Evolutionary conservation across 208 protist species (phyloP).

Genomic region (Herpetomonas samuelpessoai): DNA sequence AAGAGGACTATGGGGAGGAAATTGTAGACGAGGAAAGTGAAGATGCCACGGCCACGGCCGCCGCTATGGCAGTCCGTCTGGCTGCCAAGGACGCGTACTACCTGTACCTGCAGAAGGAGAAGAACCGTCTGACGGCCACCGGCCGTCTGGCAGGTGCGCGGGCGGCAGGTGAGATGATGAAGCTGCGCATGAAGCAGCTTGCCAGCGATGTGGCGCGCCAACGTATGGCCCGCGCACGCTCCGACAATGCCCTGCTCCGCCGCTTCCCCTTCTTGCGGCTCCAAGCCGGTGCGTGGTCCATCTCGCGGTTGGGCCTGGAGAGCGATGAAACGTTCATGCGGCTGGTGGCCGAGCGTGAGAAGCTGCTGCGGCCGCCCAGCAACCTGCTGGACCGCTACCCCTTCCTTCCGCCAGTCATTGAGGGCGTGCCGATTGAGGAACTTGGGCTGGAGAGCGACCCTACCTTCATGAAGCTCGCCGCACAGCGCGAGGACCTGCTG

Average conservation of each 20-base stretch:
- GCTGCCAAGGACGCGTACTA: conserved; percentile 43
- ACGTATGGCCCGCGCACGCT: conserved; percentile 18
- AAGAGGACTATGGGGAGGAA: background rate
- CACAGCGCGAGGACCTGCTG: conserved; percentile 50
- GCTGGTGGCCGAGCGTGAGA: conserved; percentile 27
- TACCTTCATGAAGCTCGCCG: conserved; percentile 51
- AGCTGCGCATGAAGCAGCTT: conserved; percentile 40
- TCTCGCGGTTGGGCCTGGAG: conserved; percentile 28
- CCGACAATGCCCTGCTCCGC: conserved; percentile 22
- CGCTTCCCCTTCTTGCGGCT: conserved; percentile 45
- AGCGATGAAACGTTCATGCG: conserved; percentile 37
- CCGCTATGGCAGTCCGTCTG: conserved; percentile 8
- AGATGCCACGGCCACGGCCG: conserved; percentile 12
- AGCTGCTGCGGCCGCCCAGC: conserved; percentile 35
- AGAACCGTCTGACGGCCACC: conserved; percentile 16
- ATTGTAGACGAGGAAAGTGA: conserved; percentile 23
- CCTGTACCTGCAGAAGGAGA: conserved; percentile 40
- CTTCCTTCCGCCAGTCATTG: conserved; percentile 42
- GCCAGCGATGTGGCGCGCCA: conserved; percentile 23
- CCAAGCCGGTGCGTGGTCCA: conserved; percentile 11
- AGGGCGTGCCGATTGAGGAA: conserved; percentile 40
- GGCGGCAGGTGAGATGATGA: conserved; percentile 35
- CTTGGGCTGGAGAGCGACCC: conserved; percentile 54
- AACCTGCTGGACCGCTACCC: conserved; percentile 51
- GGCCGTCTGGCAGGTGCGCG: conserved; percentile 16